Percentiles rank a stretch among this genome's conserved stretches.
These are phyloP conservation scores for Paraphaeosphaeria sporulosa DNA, from an alignment of 2,329 filamentous ascomycete genomes.

Conservation along the genomic window DNA sequence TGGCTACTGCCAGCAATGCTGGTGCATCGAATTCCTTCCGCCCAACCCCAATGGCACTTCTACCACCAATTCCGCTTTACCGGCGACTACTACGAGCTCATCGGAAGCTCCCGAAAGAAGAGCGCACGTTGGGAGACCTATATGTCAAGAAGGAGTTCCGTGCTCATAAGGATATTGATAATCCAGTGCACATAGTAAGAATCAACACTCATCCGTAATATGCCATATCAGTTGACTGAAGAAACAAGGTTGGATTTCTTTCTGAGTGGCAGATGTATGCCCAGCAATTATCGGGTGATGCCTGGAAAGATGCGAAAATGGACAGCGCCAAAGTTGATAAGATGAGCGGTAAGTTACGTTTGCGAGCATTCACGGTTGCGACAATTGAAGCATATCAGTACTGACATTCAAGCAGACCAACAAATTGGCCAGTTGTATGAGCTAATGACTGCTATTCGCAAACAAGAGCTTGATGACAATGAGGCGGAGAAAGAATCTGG, in stretches of 20 bases:
- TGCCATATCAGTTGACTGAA: conserved; percentile 16
- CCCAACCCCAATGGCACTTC: conserved; percentile 68
- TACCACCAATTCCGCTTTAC: conserved; percentile 90
- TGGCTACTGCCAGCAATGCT: conserved; percentile 46
- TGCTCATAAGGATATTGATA: conserved; percentile 82
- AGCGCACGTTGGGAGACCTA: conserved; percentile 85
- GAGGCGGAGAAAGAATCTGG: conserved; percentile 50
- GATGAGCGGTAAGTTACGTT: conserved; percentile 78
- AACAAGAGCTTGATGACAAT: conserved; percentile 58
- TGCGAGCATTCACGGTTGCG: conserved; percentile 5
- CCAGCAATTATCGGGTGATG: conserved; percentile 86
- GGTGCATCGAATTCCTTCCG: conserved; percentile 45
- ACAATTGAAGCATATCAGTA: conserved; percentile 8
- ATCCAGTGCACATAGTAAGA: conserved; percentile 86
- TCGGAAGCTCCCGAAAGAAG: conserved; percentile 75
- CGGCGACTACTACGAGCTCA: conserved; percentile 86
- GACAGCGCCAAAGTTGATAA: conserved; percentile 86
- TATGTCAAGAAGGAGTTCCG: conserved; percentile 95
- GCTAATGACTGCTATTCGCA: conserved; percentile 82
- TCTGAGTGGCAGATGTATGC: conserved; percentile 97
- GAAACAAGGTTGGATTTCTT: conserved; percentile 84
- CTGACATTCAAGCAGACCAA: conserved; percentile 68
- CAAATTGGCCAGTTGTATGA: conserved; percentile 95
- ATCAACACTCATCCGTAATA: neutral
- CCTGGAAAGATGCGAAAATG: conserved; percentile 84